A percentile compares a stretch with the other conserved stretches of the same genome.
phyloP scores from a whole-genome alignment of 106 monocot species.

The Alisma plantagoaquatica region DNA sequence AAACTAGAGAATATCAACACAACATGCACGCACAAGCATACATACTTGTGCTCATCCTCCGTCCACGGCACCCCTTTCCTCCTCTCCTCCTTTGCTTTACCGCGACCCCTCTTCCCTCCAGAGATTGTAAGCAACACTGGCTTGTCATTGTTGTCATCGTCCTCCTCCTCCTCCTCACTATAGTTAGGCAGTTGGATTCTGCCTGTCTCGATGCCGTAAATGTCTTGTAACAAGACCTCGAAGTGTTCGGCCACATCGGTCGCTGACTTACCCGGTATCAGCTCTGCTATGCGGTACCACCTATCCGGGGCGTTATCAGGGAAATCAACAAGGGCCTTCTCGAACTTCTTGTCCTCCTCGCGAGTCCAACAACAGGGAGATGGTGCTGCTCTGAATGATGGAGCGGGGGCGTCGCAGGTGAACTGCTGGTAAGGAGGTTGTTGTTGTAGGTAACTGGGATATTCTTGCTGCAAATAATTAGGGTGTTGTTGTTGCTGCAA shows the following conservation, averaged over 20 bases:
- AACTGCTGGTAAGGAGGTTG: too few species aligned
- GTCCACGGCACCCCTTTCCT: conserved; percentile 26
- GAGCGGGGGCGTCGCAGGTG: too few species aligned
- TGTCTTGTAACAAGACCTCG: conserved; percentile 9
- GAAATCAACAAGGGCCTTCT: conserved; percentile 15
- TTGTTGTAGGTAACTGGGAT: too few species aligned
- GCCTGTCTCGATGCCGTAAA: conserved; percentile 16
- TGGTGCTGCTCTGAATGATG: too few species aligned
- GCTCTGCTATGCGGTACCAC: conserved; percentile 13
- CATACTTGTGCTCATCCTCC: too few species aligned
- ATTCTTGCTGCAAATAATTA: too few species aligned
- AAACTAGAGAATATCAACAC: too few species aligned
- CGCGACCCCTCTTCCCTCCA: too few species aligned
- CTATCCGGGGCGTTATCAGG: conserved; percentile 13
- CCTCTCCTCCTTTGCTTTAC: conserved; percentile 19
- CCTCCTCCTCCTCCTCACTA: conserved; percentile 1
- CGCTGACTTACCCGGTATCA: conserved; percentile 8
- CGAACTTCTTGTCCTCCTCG: conserved; percentile 21
- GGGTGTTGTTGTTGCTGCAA: too few species aligned
- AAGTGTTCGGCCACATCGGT: conserved; percentile 14
- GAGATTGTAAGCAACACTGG: too few species aligned
- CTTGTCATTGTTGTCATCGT: background rate
- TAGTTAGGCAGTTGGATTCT: conserved; percentile 7
- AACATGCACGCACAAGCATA: too few species aligned
- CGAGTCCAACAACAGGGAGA: too few species aligned